Base-by-base conservation (phyloP, 2,329 filamentous ascomycete genomes). In the Exserohilum rostratum region DNA sequence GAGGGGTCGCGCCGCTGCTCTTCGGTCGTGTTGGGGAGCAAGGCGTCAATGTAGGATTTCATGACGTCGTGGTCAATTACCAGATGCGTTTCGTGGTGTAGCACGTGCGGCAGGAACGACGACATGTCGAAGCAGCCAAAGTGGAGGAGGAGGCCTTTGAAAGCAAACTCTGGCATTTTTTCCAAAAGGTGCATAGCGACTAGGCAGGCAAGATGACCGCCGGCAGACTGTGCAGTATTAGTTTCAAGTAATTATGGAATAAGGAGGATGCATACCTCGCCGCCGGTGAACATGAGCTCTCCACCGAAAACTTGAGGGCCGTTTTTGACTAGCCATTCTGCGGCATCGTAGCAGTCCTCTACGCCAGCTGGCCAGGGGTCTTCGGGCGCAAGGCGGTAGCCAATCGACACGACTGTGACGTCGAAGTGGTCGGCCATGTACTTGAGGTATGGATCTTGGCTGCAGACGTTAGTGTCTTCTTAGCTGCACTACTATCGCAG, bases 301-400 rank as follows among this genome's bases (percentile, higher is more conserved):
- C 69, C 78, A 65, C 78, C 79, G 57, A 78, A 82, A 15, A 73
- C 60, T 6, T 62, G 62, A 42, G 77, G 67, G 0, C 78, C 77
- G 53, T 83, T 75, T 48, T 82, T 78, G 22, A 83, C 69, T 1
- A 87, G 73, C 68, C 81, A 83, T 53, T 83, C 79, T 0, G 78
- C 84, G 3, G 78, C 82, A 64, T 87, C 84, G 61, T 81, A 79
- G 69, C 83, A 85, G 66, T 87, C 85, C 47, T 87, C 76, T 3
- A 79, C 77, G 0, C 77, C 80, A 0, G 77, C 77, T 0, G 85
- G 85, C 65, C 79, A 86, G 0, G 83, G 82, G 60, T 86, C 55
- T 65, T 87, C 84, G 0, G 85, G 85, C 0, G 84, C 84, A 15
- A 85, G 78, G 25, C 85, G 77, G 66, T 87, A 87, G 1, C 84